These are phyloP conservation scores for Holtermanniella nyarrowii DNA, from an alignment of 768 basidiomycete species.

Conservation along the genomic window DNA sequence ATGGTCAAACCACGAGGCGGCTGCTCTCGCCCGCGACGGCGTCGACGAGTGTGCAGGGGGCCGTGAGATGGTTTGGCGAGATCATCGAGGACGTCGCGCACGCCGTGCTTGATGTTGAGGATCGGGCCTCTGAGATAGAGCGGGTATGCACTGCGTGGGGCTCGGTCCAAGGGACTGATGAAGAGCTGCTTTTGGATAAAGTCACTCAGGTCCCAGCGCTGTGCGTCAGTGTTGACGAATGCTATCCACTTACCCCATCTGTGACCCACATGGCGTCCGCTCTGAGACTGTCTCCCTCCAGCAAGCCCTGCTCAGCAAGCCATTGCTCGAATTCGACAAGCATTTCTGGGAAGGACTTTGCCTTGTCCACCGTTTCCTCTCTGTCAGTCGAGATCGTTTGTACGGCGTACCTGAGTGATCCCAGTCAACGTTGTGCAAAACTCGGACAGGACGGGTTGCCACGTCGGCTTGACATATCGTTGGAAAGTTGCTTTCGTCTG, in stretches of 20 bases:
- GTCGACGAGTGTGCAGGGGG: conserved; percentile 7
- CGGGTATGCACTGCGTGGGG: conserved; percentile 19
- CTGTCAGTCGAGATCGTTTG: neutral
- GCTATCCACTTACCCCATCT: conserved; percentile 29
- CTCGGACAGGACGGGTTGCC: conserved; percentile 65
- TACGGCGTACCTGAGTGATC: conserved; percentile 68
- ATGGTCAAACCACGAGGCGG: conserved; percentile 47
- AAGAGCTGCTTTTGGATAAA: conserved; percentile 40
- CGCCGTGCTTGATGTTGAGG: conserved; percentile 38
- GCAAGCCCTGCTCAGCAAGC: conserved; percentile 59
- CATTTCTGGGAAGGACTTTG: conserved; percentile 65
- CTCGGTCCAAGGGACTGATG: conserved; percentile 25
- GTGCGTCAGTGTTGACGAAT: neutral
- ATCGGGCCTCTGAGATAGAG: conserved; percentile 32
- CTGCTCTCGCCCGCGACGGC: conserved; percentile 3
- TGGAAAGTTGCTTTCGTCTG: conserved; percentile 72
- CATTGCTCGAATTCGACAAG: conserved; percentile 56
- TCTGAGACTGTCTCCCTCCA: conserved; percentile 37
- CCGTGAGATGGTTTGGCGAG: conserved; percentile 8
- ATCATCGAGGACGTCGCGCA: conserved; percentile 31
- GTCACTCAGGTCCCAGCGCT: conserved; percentile 40
- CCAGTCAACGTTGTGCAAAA: conserved; percentile 86
- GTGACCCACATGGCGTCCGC: conserved; percentile 34
- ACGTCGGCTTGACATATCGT: conserved; percentile 76
- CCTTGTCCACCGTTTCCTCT: conserved; percentile 67